Evolutionary conservation across 208 protist genomes (phyloP), one percentile per base, ranked within the genome.

Genomic region (Angomonas deanei): DNA sequence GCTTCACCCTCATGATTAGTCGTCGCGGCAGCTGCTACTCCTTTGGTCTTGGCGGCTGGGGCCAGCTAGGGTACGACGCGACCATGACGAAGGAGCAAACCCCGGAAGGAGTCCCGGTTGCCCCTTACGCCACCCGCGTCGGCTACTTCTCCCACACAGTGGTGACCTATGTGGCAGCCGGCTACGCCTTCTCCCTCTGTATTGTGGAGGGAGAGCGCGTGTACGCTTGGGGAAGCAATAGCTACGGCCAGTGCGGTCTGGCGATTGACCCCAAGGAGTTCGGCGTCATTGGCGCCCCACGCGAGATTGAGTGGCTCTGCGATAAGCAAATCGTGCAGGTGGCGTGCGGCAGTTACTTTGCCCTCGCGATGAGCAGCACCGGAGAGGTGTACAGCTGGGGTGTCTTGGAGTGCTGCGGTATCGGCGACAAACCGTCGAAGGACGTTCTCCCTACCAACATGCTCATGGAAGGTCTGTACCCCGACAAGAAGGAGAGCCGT

Each of bases 381-480:
- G 85, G 84, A 6, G 70, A 88, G 21, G 84, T 94, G 47, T 94
- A 89, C 64, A 80, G 72, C 53, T 94, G 88, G 88, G 88, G 88
- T 48, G 72, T 47, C 24, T 78, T 91, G 52, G 87, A 93, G 61
- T 93, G 87, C 78, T 89, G 84, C 61, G 87, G 87, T 11, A 52
- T 86, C 21, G 87, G 84, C n/a, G 50, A 82, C 27, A 62, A 86
- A 48, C 84, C 82, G 15, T 39, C 64, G 21, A 39, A 61, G 38
- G 56, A 80, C n/a, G 32, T 74, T 11, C 68, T 86, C 27, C 81
- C 83, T 1, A 17, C 56, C 30, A 70, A 77, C 49, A 61, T 93
- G 63, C 72, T 90, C 47, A 86, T 84, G 72, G 61, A 57, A 3
- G 48, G 63, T 31, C 21, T 90, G 33, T n/a, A 42, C 36, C 74